Conservation (phyloP, 768 basidiomycete species). For the Pisolithus albus region DNA sequence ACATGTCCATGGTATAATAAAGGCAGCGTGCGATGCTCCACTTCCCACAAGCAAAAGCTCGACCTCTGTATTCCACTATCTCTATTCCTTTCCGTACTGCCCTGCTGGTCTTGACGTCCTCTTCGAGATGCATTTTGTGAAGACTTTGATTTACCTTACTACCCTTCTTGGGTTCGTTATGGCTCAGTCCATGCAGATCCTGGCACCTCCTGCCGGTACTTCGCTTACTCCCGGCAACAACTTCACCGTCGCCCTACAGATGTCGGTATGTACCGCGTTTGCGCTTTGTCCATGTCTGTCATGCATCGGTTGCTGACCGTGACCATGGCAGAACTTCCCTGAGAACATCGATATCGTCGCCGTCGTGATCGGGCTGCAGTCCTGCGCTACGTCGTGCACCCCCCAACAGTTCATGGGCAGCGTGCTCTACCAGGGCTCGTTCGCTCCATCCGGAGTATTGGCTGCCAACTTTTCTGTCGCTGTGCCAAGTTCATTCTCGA, state of each 20-base stretch:
- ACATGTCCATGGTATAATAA: too few relatives aligned
- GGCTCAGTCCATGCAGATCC: slow-evolving; percentile 12
- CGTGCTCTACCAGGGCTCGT: slow-evolving; percentile 31
- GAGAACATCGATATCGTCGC: slow-evolving; percentile 22
- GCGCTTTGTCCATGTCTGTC: background rate
- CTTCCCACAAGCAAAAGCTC: background rate
- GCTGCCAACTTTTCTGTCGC: slow-evolving; percentile 29
- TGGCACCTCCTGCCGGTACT: slow-evolving; percentile 5
- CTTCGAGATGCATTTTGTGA: slow-evolving; percentile 12
- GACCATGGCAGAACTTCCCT: slow-evolving; percentile 10
- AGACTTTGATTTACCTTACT: slow-evolving; percentile 9
- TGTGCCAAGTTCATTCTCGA: slow-evolving; percentile 19
- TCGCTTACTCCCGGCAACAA: slow-evolving; percentile 6
- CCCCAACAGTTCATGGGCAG: slow-evolving; percentile 20
- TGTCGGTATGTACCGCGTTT: slow-evolving; percentile 9
- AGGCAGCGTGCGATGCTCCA: too few relatives aligned
- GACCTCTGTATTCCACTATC: background rate
- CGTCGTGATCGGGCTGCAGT: slow-evolving; percentile 26
- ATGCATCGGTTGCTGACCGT: background rate
- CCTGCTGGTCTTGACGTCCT: background rate
- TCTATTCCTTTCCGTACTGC: background rate
- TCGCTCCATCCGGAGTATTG: slow-evolving; percentile 12
- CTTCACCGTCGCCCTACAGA: slow-evolving; percentile 11
- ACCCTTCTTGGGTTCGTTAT: slow-evolving; percentile 8
- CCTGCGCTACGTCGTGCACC: slow-evolving; percentile 20